A percentile compares a stretch with the other conserved stretches of the same genome.
Evolutionary conservation across 768 basidiomycete species (phyloP).

Genomic region (Suillus alpinus): DNA sequence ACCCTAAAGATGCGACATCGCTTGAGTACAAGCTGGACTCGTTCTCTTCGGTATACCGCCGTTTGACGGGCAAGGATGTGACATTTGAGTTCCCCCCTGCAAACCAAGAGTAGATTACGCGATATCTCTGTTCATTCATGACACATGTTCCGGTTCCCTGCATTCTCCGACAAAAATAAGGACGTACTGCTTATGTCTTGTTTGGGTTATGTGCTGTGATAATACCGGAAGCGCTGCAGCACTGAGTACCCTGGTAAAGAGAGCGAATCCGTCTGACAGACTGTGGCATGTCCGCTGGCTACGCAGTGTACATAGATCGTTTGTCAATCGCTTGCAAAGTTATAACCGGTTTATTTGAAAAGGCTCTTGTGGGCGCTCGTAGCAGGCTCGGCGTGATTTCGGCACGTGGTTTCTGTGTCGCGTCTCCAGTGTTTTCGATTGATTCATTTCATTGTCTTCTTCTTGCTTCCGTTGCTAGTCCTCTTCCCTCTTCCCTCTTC

Average conservation of each 20-base stretch:
- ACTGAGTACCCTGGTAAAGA: not conserved
- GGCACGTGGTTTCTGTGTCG: constrained; percentile 32
- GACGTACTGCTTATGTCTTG: constrained; percentile 32
- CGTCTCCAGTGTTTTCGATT: constrained; percentile 28
- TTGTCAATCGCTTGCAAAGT: not conserved
- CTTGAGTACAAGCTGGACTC: constrained; percentile 99
- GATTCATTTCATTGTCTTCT: constrained; percentile 29
- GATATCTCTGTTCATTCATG: constrained; percentile 27
- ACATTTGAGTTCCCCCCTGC: constrained; percentile 88
- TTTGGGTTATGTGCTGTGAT: constrained; percentile 8
- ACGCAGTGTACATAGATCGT: not conserved
- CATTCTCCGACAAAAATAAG: constrained; percentile 32
- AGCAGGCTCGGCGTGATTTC: constrained; percentile 8
- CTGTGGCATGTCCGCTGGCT: not conserved
- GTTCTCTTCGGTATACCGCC: constrained; percentile 95
- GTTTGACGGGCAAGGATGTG: constrained; percentile 95
- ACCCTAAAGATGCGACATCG: constrained; percentile 96
- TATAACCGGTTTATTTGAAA: not conserved
- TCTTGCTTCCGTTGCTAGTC: constrained; percentile 29
- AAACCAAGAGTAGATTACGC: constrained; percentile 58
- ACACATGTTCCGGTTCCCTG: constrained; percentile 30
- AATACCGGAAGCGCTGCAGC: not conserved
- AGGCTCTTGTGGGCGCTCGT: constrained; percentile 4
- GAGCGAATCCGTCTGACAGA: too few relatives aligned
- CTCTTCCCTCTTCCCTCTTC: constrained; percentile 18